These are phyloP conservation scores for Lathyrus aphaca DNA, from an alignment of 306 rosid genomes.

Conservation along the genomic window DNA sequence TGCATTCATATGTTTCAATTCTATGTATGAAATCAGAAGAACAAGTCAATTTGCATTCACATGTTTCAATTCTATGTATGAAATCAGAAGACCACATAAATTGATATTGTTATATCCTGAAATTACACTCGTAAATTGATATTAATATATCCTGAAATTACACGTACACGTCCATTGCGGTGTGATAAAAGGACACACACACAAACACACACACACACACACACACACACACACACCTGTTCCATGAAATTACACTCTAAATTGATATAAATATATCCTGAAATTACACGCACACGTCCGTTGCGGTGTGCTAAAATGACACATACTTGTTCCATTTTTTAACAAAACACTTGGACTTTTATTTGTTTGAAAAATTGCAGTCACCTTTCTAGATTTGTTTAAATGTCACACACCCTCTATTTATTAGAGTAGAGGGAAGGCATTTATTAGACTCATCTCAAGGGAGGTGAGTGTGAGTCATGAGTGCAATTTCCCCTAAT, in stretches of 20 bases:
- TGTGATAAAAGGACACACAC: neutral
- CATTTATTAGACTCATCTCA: neutral
- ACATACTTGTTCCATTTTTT: neutral
- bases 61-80: neutral
- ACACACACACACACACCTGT: too few species aligned
- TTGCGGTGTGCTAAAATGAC: neutral
- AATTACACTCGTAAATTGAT: neutral
- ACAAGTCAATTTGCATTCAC: neutral
- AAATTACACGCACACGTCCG: neutral
- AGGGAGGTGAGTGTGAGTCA: neutral
- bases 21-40: neutral
- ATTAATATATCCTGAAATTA: neutral
- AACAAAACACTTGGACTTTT: neutral
- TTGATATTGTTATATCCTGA: too few species aligned
- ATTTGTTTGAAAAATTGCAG: slow-evolving; percentile 4
- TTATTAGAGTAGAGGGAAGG: neutral
- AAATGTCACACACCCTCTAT: neutral
- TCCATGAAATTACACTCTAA: neutral
- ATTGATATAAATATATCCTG: slow-evolving; percentile 12
- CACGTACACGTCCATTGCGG: neutral
- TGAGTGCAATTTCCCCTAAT: neutral
- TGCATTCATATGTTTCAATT: slow-evolving; percentile 6
- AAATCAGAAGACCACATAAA: neutral
- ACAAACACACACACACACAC: too few species aligned
- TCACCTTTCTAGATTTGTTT: slow-evolving; percentile 1